Percentiles rank a stretch among this genome's conserved stretches.
Evolutionary conservation across 2,329 filamentous ascomycete species (phyloP).

Genomic region (Calonectria pseudoturangicola): DNA sequence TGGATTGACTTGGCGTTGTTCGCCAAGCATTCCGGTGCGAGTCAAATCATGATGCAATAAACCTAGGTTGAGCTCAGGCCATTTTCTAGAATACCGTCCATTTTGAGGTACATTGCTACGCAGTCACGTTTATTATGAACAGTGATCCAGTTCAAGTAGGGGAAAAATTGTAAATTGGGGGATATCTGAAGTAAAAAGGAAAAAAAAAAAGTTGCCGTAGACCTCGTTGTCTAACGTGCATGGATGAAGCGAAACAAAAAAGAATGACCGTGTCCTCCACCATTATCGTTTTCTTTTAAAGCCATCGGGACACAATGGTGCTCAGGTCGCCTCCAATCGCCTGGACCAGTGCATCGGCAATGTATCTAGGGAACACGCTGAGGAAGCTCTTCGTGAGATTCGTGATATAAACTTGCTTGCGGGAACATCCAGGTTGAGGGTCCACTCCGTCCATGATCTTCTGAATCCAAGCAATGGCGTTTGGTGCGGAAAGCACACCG

Average conservation of each 20-base stretch:
- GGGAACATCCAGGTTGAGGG: slow-evolving; percentile 4
- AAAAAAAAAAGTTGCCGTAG: slow-evolving; percentile 2
- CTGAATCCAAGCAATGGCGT: slow-evolving; percentile 1
- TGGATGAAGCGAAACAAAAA: slow-evolving; percentile 17
- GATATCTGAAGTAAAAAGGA: slow-evolving; percentile 10
- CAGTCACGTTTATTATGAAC: not conserved
- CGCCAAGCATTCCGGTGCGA: slow-evolving; percentile 3
- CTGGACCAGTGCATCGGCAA: not conserved
- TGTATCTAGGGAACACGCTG: slow-evolving; percentile 1
- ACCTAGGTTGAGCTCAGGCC: not conserved
- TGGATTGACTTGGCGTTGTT: slow-evolving; percentile 4
- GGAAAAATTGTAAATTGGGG: slow-evolving; percentile 20
- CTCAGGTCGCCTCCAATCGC: slow-evolving; percentile 11
- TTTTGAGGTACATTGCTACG: not conserved
- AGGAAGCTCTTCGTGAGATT: not conserved
- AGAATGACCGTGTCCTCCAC: not conserved
- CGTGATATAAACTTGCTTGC: not conserved
- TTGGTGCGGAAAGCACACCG: slow-evolving; percentile 1
- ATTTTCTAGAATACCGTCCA: not conserved
- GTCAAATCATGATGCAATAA: slow-evolving; percentile 21
- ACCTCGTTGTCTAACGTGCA: slow-evolving; percentile 5
- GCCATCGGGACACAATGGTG: slow-evolving; percentile 20
- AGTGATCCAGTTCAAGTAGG: not conserved
- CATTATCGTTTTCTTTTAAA: not conserved
- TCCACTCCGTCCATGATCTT: slow-evolving; percentile 14